phyloP scores from a whole-genome alignment of 179 eudicot species.

The Spinacia oleracea region DNA sequence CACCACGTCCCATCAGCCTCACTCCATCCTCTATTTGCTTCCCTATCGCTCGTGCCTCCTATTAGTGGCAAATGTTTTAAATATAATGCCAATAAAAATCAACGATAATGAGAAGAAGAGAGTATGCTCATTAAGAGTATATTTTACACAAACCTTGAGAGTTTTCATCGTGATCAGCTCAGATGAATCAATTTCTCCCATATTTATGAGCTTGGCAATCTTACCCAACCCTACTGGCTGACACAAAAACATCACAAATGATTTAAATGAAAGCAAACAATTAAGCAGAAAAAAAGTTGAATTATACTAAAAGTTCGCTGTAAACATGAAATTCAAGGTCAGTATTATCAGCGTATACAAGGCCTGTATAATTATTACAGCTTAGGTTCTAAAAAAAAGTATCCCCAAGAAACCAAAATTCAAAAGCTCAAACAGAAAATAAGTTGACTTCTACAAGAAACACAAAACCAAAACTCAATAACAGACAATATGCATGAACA shows the following conservation, averaged over 20 bases:
- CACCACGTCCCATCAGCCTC: constrained; percentile 91
- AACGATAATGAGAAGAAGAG: background rate
- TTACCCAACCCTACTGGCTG: constrained; percentile 98
- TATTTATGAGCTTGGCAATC: constrained; percentile 86
- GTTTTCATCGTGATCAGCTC: constrained; percentile 96
- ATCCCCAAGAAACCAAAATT: background rate
- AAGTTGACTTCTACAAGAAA: background rate
- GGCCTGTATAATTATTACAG: background rate
- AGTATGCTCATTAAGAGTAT: background rate
- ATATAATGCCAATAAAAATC: constrained; percentile 13
- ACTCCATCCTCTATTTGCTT: constrained; percentile 94
- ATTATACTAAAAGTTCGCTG: background rate
- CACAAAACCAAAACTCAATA: background rate
- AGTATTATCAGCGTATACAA: background rate
- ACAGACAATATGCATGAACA: background rate
- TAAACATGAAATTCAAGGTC: background rate
- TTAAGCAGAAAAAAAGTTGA: background rate
- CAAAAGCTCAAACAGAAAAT: background rate
- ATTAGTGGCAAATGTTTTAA: constrained; percentile 2
- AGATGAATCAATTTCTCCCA: constrained; percentile 91
- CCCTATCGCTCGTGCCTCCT: constrained; percentile 88
- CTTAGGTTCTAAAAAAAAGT: background rate
- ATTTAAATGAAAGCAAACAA: background rate
- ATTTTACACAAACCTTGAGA: constrained; percentile 56
- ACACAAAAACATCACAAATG: constrained; percentile 18